Evolutionary conservation across 2,329 filamentous ascomycete species (phyloP), one percentile per base, ranked within the genome.

Genomic region (Fusarium sp.): DNA sequence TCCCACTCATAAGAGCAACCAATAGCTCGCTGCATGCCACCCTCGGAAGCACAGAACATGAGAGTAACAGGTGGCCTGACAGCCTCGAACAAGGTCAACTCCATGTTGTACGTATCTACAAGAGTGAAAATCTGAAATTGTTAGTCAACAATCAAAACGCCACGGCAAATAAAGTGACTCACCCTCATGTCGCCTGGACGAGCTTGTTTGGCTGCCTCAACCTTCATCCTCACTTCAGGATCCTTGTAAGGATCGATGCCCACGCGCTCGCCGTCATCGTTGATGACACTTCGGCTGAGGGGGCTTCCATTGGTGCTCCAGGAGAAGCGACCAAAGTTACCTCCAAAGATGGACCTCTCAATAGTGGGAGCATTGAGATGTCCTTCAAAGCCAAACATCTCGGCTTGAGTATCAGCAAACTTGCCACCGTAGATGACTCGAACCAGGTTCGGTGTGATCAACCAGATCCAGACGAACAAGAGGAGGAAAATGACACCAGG

Each of bases 101-200:
- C 66, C 80, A 83, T 81, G 71, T 79, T 80, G 66, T 79, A 80
- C 3, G 81, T 82, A 41, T 83, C 82, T 1, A 83, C 79, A 20
- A 83, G 78, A 4, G 82, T 83, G 41, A 83, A 83, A 35, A 82
- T 73, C 74, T 79, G 51, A 5, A 8, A 28, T 15, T n/a, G 50
- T 75, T 35, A 74, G 73, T 35, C 15, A 48, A 24, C 3, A 0
- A n/a, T n/a, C 20, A 26, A 26, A 32, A 13, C 22, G n/a, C 2
- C 30, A 18, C 39, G 18, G 8, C 8, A 13, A n/a, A 10, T 10
- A 11, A 12, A 20, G 30, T 24, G 14, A 41, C 77, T 73, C 65
- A 79, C 79, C 59, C 79, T 76, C 73, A 74, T 76, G 12, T 81
- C 74, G 1, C 77, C 79, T 2, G 79, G 79, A 13, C 63, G 66